A percentile compares a stretch with the other conserved stretches of the same genome.
Conservation (phyloP, 352 stramenopile species). For the Phytophthora sp. region DNA sequence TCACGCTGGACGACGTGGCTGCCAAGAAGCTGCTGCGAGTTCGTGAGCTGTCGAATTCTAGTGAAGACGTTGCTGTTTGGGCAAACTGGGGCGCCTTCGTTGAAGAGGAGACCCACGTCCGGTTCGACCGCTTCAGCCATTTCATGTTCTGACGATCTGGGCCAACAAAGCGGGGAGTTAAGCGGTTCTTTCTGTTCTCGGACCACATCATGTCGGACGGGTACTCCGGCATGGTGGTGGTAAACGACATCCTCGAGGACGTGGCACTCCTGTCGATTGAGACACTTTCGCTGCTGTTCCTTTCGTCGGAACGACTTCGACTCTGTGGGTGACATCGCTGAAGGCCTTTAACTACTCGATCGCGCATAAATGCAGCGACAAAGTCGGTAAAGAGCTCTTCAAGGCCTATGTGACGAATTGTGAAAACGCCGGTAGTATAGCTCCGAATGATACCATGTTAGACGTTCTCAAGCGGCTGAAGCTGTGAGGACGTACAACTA, state of each 20-base stretch:
- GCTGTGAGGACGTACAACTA: no score
- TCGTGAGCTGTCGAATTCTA: constrained; percentile 29
- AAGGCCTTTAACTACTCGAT: constrained; percentile 68
- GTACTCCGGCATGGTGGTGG: constrained; percentile 46
- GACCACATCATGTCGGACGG: constrained; percentile 72
- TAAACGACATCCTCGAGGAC: constrained; percentile 53
- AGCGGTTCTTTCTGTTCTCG: constrained; percentile 56
- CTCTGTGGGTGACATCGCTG: constrained; percentile 53
- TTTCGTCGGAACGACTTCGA: constrained; percentile 55
- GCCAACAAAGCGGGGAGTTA: constrained; percentile 30
- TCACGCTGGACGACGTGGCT: constrained; percentile 43
- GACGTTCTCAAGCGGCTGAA: constrained; percentile 40
- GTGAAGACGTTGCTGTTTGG: constrained; percentile 23
- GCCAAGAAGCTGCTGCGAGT: constrained; percentile 34
- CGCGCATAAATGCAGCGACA: constrained; percentile 56
- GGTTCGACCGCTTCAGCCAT: constrained; percentile 52
- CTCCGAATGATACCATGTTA: constrained; percentile 49
- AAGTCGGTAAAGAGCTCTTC: constrained; percentile 50
- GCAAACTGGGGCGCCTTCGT: constrained; percentile 45
- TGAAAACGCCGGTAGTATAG: constrained; percentile 53
- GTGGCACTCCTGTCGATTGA: constrained; percentile 41
- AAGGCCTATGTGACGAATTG: constrained; percentile 63
- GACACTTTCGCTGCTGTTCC: constrained; percentile 57
- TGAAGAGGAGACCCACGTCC: constrained; percentile 29
- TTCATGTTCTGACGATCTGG: constrained; percentile 62